Evolutionary conservation across 1,284 basidiomycete genomes (phyloP).

Genomic region (Ceratorhiza oryzae-sativae): DNA sequence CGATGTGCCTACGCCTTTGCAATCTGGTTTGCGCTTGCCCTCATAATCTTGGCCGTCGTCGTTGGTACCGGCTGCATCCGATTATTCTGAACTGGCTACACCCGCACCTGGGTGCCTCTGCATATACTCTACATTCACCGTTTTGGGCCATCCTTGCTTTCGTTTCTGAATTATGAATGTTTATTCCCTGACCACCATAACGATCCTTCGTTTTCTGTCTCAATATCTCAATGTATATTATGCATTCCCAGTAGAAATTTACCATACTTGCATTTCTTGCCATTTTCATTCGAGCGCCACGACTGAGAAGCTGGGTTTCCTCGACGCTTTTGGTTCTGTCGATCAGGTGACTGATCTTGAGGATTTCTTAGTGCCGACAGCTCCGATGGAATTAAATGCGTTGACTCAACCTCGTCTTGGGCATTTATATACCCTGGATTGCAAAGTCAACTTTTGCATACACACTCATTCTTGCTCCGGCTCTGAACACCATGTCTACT

Average conservation of each 20-base stretch:
- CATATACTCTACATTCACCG: constrained; percentile 24
- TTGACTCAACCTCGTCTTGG: constrained; percentile 16
- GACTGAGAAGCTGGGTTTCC: neutral
- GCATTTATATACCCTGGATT: constrained; percentile 15
- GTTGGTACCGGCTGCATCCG: constrained; percentile 28
- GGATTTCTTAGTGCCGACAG: constrained; percentile 24
- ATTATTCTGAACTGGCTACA: constrained; percentile 21
- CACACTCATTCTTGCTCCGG: neutral
- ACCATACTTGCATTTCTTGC: constrained; percentile 28
- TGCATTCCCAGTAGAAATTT: constrained; percentile 37
- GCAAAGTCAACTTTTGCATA: neutral
- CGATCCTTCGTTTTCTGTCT: constrained; percentile 26
- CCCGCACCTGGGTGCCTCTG: neutral
- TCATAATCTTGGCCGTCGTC: constrained; percentile 20
- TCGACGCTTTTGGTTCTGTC: neutral
- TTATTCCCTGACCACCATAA: constrained; percentile 19
- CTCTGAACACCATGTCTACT: constrained; percentile 22
- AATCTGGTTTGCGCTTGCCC: constrained; percentile 23
- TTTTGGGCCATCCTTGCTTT: constrained; percentile 2
- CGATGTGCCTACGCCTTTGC: constrained; percentile 40
- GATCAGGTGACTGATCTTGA: constrained; percentile 33
- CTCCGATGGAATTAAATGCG: constrained; percentile 22
- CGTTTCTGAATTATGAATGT: constrained; percentile 36
- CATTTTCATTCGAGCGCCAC: constrained; percentile 21
- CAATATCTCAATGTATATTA: constrained; percentile 34